Percentiles rank a stretch among this genome's conserved stretches.
phyloP scores from a whole-genome alignment of 208 protist genomes.

The Trypanosoma avium region DNA sequence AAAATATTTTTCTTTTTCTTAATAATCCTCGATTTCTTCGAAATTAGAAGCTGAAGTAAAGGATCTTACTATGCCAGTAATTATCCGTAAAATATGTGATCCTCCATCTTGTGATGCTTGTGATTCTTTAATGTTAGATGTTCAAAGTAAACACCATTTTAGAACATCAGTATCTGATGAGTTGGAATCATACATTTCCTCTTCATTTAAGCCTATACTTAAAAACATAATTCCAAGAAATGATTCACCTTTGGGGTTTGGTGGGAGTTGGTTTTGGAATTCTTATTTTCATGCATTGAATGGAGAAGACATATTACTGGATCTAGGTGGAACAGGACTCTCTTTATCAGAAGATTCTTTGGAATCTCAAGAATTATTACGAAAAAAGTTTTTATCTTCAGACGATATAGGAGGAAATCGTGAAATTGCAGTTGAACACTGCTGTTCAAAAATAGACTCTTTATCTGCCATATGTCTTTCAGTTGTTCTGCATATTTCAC shows the following conservation, averaged over 20 bases:
- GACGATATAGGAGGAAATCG: not conserved
- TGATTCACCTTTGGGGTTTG: conserved; percentile 26
- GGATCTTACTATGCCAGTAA: conserved; percentile 6
- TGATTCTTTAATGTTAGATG: conserved; percentile 10
- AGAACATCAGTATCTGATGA: conserved; percentile 27
- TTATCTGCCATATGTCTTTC: conserved; percentile 55
- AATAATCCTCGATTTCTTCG: conserved; percentile 9
- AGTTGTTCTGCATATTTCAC: conserved; percentile 55
- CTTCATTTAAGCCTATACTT: conserved; percentile 40
- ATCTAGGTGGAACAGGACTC: conserved; percentile 53
- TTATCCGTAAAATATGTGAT: conserved; percentile 20
- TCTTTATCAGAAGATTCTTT: conserved; percentile 60
- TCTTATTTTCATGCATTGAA: conserved; percentile 59
- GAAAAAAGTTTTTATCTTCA: conserved; percentile 18
- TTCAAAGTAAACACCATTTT: conserved; percentile 18
- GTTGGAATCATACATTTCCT: conserved; percentile 41
- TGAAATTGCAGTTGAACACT: conserved; percentile 26
- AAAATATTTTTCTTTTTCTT: conserved; percentile 16
- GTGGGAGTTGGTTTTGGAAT: conserved; percentile 78
- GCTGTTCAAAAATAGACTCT: conserved; percentile 64
- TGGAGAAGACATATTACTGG: conserved; percentile 52
- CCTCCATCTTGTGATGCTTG: not conserved
- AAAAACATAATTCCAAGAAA: conserved; percentile 31
- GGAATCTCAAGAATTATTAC: conserved; percentile 42
- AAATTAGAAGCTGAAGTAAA: conserved; percentile 20